phyloP scores from a whole-genome alignment of 1,284 basidiomycete species.

The Cutaneotrichosporon dermatis region DNA sequence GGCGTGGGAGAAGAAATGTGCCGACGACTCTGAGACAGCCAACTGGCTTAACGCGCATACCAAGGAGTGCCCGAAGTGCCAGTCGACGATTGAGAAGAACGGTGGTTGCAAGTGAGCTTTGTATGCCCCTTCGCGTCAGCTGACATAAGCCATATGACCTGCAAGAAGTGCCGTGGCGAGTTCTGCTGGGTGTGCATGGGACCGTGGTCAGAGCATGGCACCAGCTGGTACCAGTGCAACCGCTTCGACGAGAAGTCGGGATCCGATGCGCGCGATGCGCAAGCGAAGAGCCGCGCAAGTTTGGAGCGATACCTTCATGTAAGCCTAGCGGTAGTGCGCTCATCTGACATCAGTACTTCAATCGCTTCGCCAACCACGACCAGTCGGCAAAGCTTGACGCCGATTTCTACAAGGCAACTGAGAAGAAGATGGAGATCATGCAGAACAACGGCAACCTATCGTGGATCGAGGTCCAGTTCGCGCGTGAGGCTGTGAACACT shows the following conservation, averaged over 20 bases:
- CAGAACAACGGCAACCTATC: constrained; percentile 84
- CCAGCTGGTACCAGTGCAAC: constrained; percentile 96
- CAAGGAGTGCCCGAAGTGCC: constrained; percentile 92
- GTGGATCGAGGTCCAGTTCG: constrained; percentile 99
- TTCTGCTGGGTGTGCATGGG: constrained; percentile 67
- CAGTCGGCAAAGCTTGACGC: constrained; percentile 93
- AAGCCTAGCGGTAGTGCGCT: constrained; percentile 41
- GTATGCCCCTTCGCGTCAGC: background rate
- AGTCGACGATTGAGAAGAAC: constrained; percentile 98
- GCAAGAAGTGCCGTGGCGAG: constrained; percentile 93
- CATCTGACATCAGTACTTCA: constrained; percentile 65
- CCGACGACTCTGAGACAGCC: constrained; percentile 94
- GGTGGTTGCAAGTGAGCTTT: constrained; percentile 92
- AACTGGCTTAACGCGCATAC: constrained; percentile 99
- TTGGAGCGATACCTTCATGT: constrained; percentile 96
- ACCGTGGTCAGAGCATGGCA: constrained; percentile 96
- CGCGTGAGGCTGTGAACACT: constrained; percentile 93
- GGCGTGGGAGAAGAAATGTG: constrained; percentile 96
- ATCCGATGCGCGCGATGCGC: constrained; percentile 80
- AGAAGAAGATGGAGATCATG: constrained; percentile 99
- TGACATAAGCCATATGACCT: constrained; percentile 87
- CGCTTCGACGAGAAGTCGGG: constrained; percentile 92
- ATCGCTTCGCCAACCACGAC: constrained; percentile 97
- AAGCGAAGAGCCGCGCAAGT: constrained; percentile 79
- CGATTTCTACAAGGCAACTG: constrained; percentile 87